Percentiles rank a stretch among this genome's conserved stretches.
phyloP scores from a whole-genome alignment of 1,139 yeast genomes.

The Suhomyces chickasaworum region DNA sequence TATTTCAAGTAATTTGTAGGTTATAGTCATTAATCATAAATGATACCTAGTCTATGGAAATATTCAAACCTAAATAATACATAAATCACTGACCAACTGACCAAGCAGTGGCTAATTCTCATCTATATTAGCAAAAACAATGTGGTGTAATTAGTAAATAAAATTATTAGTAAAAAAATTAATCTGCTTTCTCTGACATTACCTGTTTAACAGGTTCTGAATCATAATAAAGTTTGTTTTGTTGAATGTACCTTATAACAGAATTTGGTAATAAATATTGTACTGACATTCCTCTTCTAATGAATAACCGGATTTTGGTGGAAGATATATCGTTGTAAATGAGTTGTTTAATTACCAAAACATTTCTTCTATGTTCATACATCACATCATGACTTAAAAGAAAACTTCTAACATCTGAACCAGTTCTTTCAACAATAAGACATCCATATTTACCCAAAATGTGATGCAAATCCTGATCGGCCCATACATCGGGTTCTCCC shows the following conservation, averaged over 20 bases:
- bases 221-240: conserved; percentile 83
- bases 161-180: too few species aligned
- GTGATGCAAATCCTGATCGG: conserved; percentile 91
- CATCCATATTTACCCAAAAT: conserved; percentile 96
- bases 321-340: conserved; percentile 95
- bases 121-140: neutral
- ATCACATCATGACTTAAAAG: conserved; percentile 89
- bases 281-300: conserved; percentile 94
- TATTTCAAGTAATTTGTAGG: neutral
- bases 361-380: conserved; percentile 95
- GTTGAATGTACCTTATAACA: conserved; percentile 92
- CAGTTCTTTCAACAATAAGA: conserved; percentile 93
- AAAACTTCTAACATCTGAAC: conserved; percentile 92
- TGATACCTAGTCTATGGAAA: neutral
- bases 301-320: conserved; percentile 88
- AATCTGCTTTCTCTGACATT: conserved; percentile 56
- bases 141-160: neutral
- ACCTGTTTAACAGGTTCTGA: conserved; percentile 95
- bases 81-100: conserved; percentile 1
- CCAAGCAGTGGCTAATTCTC: neutral
- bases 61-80: neutral
- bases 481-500: conserved; percentile 99
- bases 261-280: conserved; percentile 93
- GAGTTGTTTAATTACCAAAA: conserved; percentile 89
- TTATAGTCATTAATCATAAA: too few species aligned